These are phyloP conservation scores for Botrytis tulipae DNA, from an alignment of 2,329 filamentous ascomycete genomes.

Conservation along the genomic window DNA sequence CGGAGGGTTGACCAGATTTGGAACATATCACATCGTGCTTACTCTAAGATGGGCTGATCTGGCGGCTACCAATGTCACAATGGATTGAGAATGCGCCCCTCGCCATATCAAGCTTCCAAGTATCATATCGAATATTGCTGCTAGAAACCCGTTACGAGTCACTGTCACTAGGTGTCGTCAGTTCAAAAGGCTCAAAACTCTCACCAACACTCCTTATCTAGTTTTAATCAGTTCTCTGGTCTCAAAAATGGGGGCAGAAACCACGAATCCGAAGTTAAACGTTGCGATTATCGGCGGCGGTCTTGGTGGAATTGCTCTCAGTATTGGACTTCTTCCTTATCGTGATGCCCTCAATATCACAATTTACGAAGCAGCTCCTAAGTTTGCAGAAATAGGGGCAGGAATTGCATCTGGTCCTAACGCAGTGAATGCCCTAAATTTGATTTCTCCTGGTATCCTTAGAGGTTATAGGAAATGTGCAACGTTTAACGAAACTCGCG, in stretches of 20 bases:
- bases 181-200: background rate
- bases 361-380: constrained; percentile 29
- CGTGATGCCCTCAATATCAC: constrained; percentile 17
- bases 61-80: background rate
- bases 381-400: constrained; percentile 30
- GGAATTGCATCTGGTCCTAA: constrained; percentile 30
- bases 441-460: constrained; percentile 25
- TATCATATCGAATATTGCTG: background rate
- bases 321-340: constrained; percentile 24
- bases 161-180: background rate
- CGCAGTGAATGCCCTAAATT: constrained; percentile 22
- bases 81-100: background rate
- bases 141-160: background rate
- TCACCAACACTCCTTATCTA: background rate
- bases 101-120: background rate
- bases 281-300: constrained; percentile 33
- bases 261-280: background rate
- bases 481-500: constrained; percentile 26
- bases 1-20: background rate
- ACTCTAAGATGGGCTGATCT: background rate
- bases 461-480: constrained; percentile 24
- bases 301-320: constrained; percentile 28
- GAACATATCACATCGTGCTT: background rate
- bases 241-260: background rate
- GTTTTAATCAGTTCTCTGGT: too few species aligned